A percentile compares a stretch with the other conserved stretches of the same genome.
Evolutionary conservation across 352 stramenopile species (phyloP).

Genomic region (Lagenidium giganteum): DNA sequence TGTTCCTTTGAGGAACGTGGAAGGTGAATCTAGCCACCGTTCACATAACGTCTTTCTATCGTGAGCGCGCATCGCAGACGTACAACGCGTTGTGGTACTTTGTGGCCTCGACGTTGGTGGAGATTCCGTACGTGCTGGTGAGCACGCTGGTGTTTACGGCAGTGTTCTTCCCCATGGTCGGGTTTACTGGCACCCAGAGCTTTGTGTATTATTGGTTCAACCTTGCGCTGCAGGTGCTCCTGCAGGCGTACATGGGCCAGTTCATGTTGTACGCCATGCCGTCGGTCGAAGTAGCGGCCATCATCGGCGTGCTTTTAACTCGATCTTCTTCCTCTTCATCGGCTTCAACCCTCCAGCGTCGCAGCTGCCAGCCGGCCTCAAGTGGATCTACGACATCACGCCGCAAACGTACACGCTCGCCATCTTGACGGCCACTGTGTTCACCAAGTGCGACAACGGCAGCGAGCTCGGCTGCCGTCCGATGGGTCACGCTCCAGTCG

Average conservation of each 20-base stretch:
- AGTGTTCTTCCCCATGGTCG: conserved; percentile 35
- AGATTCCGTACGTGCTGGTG: conserved; percentile 30
- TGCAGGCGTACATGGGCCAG: conserved; percentile 35
- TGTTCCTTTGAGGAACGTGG: conserved; percentile 8
- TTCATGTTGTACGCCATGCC: conserved; percentile 23
- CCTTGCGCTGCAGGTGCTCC: conserved; percentile 23
- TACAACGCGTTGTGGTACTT: conserved; percentile 53
- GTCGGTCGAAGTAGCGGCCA: conserved; percentile 19
- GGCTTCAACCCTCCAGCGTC: conserved; percentile 27
- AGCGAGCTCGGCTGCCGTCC: conserved; percentile 17
- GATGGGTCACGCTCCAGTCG: conserved; percentile 11
- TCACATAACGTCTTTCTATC: conserved; percentile 66
- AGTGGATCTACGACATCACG: conserved; percentile 37
- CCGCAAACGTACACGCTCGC: conserved; percentile 25
- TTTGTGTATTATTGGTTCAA: conserved; percentile 27
- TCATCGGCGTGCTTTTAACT: conserved; percentile 23
- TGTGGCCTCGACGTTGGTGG: conserved; percentile 47
- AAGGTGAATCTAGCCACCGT: not conserved
- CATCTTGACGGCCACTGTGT: conserved; percentile 16
- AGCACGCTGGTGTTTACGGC: conserved; percentile 24
- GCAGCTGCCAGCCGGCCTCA: conserved; percentile 24
- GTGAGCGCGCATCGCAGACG: conserved; percentile 67
- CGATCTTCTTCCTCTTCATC: conserved; percentile 32
- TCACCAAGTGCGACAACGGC: conserved; percentile 16
- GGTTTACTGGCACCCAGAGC: conserved; percentile 18